A percentile compares a stretch with the other conserved stretches of the same genome.
Evolutionary conservation across 2,329 filamentous ascomycete species (phyloP).

Genomic region (Penicillium brasilianum): DNA sequence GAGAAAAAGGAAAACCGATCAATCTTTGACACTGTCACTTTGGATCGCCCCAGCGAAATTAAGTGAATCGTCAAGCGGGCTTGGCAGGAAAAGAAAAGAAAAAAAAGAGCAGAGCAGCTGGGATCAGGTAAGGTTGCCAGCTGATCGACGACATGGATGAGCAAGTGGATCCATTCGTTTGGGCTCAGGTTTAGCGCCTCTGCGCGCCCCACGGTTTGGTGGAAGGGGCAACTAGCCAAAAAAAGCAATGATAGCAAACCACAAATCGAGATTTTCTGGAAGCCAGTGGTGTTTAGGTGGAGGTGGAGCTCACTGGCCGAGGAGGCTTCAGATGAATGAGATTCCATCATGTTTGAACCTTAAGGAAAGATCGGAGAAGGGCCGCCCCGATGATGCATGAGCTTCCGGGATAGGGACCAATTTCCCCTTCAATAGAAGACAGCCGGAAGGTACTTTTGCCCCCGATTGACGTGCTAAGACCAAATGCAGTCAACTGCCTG

Average conservation of each 20-base stretch:
- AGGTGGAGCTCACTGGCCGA: conserved; percentile 6
- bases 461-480: not conserved
- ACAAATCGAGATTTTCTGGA: conserved; percentile 15
- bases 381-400: conserved; percentile 18
- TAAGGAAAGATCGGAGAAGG: conserved; percentile 6
- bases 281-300: not conserved
- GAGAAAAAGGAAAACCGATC: conserved; percentile 13
- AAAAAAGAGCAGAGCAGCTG: conserved; percentile 12
- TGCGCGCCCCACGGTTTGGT: conserved; percentile 13
- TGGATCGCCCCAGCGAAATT: conserved; percentile 23
- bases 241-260: conserved; percentile 23
- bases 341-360: not conserved
- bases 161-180: conserved; percentile 13
- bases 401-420: conserved; percentile 21
- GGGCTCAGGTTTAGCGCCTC: not conserved
- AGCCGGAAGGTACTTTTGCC: not conserved
- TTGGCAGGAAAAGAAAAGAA: too few relatives aligned
- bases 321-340: not conserved
- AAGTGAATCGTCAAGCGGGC: conserved; percentile 12
- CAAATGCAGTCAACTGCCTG: not conserved
- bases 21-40: conserved; percentile 32
- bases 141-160: conserved; percentile 29
- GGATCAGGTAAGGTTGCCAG: conserved; percentile 25
- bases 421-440: not conserved
- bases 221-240: conserved; percentile 20